These are phyloP conservation scores for Candida berthetii DNA, from an alignment of 805 yeast genomes.

Conservation along the genomic window DNA sequence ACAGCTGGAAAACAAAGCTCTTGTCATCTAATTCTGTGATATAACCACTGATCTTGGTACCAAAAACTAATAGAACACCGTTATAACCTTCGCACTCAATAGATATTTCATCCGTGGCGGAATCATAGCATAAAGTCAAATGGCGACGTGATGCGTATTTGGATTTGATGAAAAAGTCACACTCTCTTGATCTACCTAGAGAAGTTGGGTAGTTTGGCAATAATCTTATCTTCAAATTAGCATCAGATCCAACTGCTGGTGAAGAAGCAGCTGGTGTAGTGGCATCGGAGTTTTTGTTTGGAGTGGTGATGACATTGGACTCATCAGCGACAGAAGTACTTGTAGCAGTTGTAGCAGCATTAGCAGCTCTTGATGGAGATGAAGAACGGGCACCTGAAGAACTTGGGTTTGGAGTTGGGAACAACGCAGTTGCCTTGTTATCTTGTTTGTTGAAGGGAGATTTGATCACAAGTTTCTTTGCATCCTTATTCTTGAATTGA, in stretches of 20 bases:
- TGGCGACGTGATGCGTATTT: constrained; percentile 67
- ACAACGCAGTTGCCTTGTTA: constrained; percentile 23
- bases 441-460: constrained; percentile 12
- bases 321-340: background rate
- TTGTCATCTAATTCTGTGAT: constrained; percentile 13
- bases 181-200: constrained; percentile 58
- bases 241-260: background rate
- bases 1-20: constrained; percentile 17
- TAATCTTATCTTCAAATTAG: constrained; percentile 12
- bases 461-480: constrained; percentile 12
- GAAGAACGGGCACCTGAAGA: constrained; percentile 39
- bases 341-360: background rate
- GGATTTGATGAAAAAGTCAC: constrained; percentile 37
- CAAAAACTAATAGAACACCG: constrained; percentile 66
- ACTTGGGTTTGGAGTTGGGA: constrained; percentile 74
- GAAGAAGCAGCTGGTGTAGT: background rate
- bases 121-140: constrained; percentile 40
- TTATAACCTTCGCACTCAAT: constrained; percentile 78
- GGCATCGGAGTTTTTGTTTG: background rate
- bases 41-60: constrained; percentile 34
- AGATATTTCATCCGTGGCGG: constrained; percentile 33
- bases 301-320: background rate
- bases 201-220: constrained; percentile 12
- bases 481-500: constrained; percentile 3
- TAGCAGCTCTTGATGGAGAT: constrained; percentile 21